These are phyloP conservation scores for Lachnellula arida DNA, from an alignment of 2,329 filamentous ascomycete species.

Conservation along the genomic window DNA sequence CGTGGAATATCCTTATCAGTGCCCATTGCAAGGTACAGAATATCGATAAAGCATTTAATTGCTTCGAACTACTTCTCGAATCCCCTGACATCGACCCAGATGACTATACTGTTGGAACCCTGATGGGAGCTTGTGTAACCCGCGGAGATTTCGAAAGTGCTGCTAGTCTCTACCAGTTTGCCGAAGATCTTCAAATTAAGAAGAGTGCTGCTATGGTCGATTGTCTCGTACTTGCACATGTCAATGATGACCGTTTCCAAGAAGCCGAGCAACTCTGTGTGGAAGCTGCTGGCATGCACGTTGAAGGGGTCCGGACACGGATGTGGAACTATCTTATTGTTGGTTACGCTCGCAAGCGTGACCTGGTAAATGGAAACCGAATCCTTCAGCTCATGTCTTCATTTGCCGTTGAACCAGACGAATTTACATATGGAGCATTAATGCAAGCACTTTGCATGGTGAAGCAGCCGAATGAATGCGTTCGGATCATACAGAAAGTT, in stretches of 20 bases:
- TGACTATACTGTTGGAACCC: constrained; percentile 60
- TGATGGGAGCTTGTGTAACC: constrained; percentile 67
- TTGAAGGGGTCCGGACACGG: constrained; percentile 50
- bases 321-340: constrained; percentile 78
- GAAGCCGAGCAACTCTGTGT: constrained; percentile 57
- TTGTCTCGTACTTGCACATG: constrained; percentile 63
- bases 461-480: constrained; percentile 50
- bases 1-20: constrained; percentile 75
- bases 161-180: constrained; percentile 58
- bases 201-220: constrained; percentile 56
- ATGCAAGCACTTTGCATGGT: constrained; percentile 53
- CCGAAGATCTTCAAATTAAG: constrained; percentile 47
- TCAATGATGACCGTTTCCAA: constrained; percentile 48
- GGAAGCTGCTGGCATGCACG: constrained; percentile 46
- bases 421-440: constrained; percentile 55
- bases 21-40: constrained; percentile 64
- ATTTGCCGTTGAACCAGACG: constrained; percentile 46
- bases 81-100: constrained; percentile 49
- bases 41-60: constrained; percentile 57
- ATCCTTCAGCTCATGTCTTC: constrained; percentile 52
- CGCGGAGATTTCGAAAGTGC: constrained; percentile 70
- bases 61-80: constrained; percentile 56
- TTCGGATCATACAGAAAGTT: constrained; percentile 45
- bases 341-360: constrained; percentile 61
- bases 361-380: constrained; percentile 48